Evolutionary conservation across 169 alveolate species (phyloP).

Genomic region (Perkinsus olseni): DNA sequence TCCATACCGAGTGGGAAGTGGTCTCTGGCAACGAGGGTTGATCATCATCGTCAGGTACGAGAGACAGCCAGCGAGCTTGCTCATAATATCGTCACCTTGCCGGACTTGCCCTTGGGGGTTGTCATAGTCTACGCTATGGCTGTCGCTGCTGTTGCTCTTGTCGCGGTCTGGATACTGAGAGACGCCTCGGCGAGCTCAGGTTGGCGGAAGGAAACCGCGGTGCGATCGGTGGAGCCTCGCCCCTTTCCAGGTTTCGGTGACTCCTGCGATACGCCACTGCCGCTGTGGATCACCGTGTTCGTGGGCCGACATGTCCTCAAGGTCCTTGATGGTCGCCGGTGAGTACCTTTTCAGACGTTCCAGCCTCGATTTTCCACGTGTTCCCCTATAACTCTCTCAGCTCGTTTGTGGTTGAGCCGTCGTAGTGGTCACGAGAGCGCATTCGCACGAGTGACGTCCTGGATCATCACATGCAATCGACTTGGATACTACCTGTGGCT

Average conservation of each 20-base stretch:
- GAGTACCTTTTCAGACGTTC: too few relatives aligned
- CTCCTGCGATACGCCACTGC: not conserved
- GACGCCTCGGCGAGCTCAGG: not conserved
- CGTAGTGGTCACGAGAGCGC: not conserved
- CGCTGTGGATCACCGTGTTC: not conserved
- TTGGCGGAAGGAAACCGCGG: not conserved
- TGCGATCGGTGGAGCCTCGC: too few relatives aligned
- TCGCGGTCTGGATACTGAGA: not conserved
- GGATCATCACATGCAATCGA: not conserved
- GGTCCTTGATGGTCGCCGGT: not conserved
- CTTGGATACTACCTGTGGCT: not conserved
- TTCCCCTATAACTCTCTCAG: not conserved
- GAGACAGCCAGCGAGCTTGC: not conserved
- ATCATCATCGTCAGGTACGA: too few relatives aligned
- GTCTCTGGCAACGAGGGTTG: too few relatives aligned
- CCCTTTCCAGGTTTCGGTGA: not conserved
- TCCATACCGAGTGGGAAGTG: not conserved
- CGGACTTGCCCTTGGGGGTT: not conserved
- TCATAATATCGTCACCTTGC: not conserved
- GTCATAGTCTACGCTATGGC: not conserved
- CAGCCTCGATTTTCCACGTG: too few relatives aligned
- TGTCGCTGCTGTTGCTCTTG: not conserved
- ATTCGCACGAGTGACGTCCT: not conserved
- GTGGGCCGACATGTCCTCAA: not conserved
- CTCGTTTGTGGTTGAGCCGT: not conserved